Evolutionary conservation across 140 eudicot species (phyloP).

Genomic region (Oenanthe javanica): DNA sequence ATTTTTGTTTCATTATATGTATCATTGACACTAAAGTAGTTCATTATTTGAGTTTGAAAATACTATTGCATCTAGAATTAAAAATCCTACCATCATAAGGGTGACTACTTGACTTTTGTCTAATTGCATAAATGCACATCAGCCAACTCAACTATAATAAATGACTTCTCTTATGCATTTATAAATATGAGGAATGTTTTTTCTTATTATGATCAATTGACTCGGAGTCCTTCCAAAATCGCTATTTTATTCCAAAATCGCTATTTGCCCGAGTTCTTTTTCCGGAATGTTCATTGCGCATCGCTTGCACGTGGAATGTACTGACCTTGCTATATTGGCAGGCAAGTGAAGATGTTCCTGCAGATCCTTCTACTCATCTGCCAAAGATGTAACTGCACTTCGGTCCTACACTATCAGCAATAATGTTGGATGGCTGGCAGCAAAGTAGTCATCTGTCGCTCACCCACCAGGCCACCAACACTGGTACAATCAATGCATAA

Average conservation of each 20-base stretch:
- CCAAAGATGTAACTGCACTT: constrained; percentile 51
- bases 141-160: not conserved
- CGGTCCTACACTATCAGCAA: constrained; percentile 12
- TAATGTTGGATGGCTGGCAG: not conserved
- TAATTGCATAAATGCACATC: not conserved
- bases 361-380: constrained; percentile 65
- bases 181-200: not conserved
- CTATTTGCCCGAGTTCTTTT: no score
- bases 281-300: not conserved
- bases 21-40: not conserved
- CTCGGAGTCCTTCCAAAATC: no score
- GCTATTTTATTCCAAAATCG: no score
- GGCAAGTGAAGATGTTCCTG: constrained; percentile 73
- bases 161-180: not conserved
- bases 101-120: not conserved
- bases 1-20: no score
- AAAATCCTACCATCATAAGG: not conserved
- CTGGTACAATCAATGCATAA: not conserved
- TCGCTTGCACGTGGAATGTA: not conserved
- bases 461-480: not conserved
- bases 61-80: not conserved
- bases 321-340: constrained; percentile 19
- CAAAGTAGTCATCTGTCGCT: no score
- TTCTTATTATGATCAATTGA: not conserved
- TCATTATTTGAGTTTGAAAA: not conserved